A percentile compares a stretch with the other conserved stretches of the same genome.
These are phyloP conservation scores for Hibiscus mutabilis DNA, from an alignment of 345 rosid species.

Conservation along the genomic window DNA sequence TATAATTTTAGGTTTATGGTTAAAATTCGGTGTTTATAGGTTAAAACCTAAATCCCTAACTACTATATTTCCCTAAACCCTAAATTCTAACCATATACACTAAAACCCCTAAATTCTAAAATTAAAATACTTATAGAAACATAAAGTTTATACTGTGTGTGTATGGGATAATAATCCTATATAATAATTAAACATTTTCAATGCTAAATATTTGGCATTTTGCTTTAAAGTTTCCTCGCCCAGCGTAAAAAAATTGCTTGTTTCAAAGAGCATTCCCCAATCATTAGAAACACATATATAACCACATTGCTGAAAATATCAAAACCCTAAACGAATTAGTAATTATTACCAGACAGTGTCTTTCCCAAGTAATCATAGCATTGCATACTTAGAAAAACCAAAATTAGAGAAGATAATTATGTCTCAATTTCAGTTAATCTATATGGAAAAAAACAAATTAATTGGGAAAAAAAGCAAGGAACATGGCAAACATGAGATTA, in stretches of 20 bases:
- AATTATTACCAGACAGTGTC: neutral
- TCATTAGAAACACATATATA: neutral
- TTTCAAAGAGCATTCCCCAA: neutral
- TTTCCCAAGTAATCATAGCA: neutral
- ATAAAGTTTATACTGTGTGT: too few species aligned
- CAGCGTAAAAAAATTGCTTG: neutral
- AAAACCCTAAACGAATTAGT: neutral
- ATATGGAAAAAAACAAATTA: neutral
- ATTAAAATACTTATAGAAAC: too few species aligned
- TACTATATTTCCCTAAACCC: too few species aligned
- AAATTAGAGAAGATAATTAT: slow-evolving; percentile 3
- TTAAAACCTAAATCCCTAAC: too few species aligned
- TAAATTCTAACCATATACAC: too few species aligned
- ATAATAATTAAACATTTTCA: too few species aligned
- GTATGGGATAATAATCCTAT: too few species aligned
- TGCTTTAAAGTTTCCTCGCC: too few species aligned
- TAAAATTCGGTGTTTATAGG: too few species aligned
- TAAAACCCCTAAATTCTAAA: too few species aligned
- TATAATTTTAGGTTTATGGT: too few species aligned
- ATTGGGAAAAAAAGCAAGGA: slow-evolving; percentile 1
- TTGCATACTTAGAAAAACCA: neutral
- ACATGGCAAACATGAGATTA: neutral
- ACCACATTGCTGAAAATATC: neutral
- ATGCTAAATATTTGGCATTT: too few species aligned
- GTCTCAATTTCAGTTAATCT: neutral